Percentiles rank a stretch among this genome's conserved stretches.
Conservation (phyloP, 495 filamentous ascomycete species). For the Aspergillus hancockii region DNA sequence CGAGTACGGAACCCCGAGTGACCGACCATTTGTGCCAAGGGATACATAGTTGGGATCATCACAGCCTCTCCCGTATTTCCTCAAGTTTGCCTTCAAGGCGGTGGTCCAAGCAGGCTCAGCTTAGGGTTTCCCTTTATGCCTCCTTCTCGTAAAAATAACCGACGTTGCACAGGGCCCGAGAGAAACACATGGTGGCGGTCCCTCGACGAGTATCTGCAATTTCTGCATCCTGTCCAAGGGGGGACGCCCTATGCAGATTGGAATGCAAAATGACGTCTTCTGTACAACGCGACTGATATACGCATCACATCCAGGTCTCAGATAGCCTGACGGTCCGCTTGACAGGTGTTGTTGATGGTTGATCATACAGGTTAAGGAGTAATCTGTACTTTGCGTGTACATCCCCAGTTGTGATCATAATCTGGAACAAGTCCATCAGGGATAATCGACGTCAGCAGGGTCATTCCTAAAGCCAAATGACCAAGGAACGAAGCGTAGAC, state of each 20-base stretch:
- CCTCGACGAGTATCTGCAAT: neutral
- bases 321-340: neutral
- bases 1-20: no score
- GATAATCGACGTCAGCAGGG: neutral
- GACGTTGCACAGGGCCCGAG: constrained; percentile 13
- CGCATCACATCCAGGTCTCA: neutral
- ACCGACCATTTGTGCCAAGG: no score
- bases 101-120: no score
- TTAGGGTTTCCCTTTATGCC: constrained; percentile 5
- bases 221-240: neutral
- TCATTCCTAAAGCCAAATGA: neutral
- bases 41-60: neutral
- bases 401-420: neutral
- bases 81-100: no score
- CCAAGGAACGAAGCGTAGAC: constrained; percentile 4
- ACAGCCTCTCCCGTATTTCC: neutral
- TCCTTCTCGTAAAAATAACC: constrained; percentile 7
- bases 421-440: constrained; percentile 1
- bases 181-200: constrained; percentile 11
- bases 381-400: no score
- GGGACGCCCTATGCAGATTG: neutral
- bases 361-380: no score
- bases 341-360: neutral
- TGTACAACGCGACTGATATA: neutral
- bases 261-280: constrained; percentile 5